Conservation (phyloP, 169 alveolate species). For the Plasmodium reichenowi region DNA sequence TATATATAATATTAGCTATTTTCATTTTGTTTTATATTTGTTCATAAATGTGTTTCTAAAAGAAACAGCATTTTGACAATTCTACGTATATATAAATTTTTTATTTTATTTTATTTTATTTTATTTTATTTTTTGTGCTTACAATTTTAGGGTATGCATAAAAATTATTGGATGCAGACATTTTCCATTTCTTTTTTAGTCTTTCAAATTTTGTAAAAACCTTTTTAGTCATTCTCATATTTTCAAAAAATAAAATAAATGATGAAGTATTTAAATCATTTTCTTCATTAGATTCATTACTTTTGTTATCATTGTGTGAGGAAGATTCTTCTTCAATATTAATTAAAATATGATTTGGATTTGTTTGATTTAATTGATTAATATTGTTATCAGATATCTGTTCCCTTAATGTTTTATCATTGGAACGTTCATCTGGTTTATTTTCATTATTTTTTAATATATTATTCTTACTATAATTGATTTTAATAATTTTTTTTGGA, state of each 20-base stretch:
- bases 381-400: background rate
- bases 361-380: background rate
- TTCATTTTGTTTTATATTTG: background rate
- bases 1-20: background rate
- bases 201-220: slow-evolving; percentile 83
- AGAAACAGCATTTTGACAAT: too few relatives aligned
- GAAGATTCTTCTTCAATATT: slow-evolving; percentile 31
- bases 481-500: slow-evolving; percentile 81
- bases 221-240: slow-evolving; percentile 86
- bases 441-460: background rate
- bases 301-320: background rate
- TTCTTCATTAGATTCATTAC: background rate
- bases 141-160: slow-evolving; percentile 86
- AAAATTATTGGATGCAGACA: slow-evolving; percentile 80
- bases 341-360: slow-evolving; percentile 45
- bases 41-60: background rate
- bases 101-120: background rate
- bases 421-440: background rate
- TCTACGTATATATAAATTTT: background rate
- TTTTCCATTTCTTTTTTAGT: slow-evolving; percentile 86
- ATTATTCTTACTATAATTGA: slow-evolving; percentile 15
- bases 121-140: slow-evolving; percentile 11
- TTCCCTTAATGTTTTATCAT: background rate
- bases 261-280: slow-evolving; percentile 77
- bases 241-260: slow-evolving; percentile 85